These are phyloP conservation scores for Gastrolobium villosum DNA, from an alignment of 306 rosid genomes.

Conservation along the genomic window DNA sequence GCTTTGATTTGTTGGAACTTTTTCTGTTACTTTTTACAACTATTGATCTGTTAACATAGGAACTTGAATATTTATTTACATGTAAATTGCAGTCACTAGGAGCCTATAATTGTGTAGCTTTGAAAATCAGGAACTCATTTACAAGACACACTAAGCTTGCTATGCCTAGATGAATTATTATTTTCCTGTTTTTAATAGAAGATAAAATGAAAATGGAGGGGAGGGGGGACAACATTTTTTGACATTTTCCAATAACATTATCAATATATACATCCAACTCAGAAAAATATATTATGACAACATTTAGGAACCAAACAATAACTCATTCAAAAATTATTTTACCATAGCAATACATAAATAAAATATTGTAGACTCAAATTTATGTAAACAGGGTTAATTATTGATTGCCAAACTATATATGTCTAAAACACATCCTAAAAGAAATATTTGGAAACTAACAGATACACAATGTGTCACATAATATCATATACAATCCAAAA, in stretches of 20 bases:
- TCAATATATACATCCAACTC: slow-evolving; percentile 13
- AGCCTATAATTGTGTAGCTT: slow-evolving; percentile 11
- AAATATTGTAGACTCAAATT: background rate
- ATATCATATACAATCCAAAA: slow-evolving; percentile 29
- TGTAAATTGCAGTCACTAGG: slow-evolving; percentile 16
- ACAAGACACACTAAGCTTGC: slow-evolving; percentile 18
- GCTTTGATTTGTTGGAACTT: slow-evolving; percentile 23
- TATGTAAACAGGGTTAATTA: background rate
- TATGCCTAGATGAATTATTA: slow-evolving; percentile 3
- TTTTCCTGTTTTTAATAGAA: slow-evolving; percentile 16
- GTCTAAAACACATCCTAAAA: background rate
- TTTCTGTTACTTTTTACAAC: slow-evolving; percentile 12
- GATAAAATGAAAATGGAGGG: background rate
- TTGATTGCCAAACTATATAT: background rate
- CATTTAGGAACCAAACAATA: background rate
- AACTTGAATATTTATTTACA: slow-evolving; percentile 26
- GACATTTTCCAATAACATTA: background rate
- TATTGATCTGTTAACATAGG: background rate
- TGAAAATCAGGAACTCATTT: slow-evolving; percentile 35
- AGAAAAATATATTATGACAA: background rate
- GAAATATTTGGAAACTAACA: slow-evolving; percentile 9
- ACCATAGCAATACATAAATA: background rate
- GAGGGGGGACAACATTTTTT: background rate
- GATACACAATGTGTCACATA: background rate
- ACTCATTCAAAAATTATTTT: background rate